Evolutionary conservation across 73 alveolate genomes (phyloP), one percentile per base, ranked within the genome.

Genomic region (Blepharisma stoltei): DNA sequence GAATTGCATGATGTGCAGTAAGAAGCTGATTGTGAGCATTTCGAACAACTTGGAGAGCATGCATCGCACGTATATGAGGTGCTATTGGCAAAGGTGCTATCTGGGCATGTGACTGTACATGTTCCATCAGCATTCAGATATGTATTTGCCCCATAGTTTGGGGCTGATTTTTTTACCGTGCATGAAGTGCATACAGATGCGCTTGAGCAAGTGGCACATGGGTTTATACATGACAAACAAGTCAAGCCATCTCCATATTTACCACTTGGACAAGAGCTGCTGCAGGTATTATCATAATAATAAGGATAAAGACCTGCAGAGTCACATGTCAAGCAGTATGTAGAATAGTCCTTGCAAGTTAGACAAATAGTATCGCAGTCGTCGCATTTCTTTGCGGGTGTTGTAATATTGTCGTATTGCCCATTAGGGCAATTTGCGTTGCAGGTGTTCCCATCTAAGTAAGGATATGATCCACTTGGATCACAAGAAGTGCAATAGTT

Each of bases 51-150:
- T 9, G 49, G 14, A n/a, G 38, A 11, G 5, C 73, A 60, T 20
- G 37, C 1, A 5, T 60, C 73, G 23, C 73, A 60, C 38, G 0
- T 20, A 9, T 14, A 60, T 14, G 73, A 1, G 3, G 48, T 20
- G 23, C 46, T 60, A 60, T 60, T 60, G 5, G 73, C 49, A 8
- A 60, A 18, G 23, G 14, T 14, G 18, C 73, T 38, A 2, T n/a
- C 11, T 14, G 73, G 73, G 46, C 73, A 60, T 14, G 73, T 60
- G 2, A 60, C 73, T 14, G 23, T 38, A 60, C 73, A 60, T 1
- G 73, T 60, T 9, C 49, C 46, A 9, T 25, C 46, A 1, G 73
- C 0, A 14, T 11, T 25, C 3, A 25, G 46, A 25, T 60, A 60
- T 18, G 73, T 60, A 14, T 8, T 14, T 18, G 73, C 14, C 11